Evolutionary conservation across 257 asterid species (phyloP).

Genomic region (Nicotiana benthamiana): DNA sequence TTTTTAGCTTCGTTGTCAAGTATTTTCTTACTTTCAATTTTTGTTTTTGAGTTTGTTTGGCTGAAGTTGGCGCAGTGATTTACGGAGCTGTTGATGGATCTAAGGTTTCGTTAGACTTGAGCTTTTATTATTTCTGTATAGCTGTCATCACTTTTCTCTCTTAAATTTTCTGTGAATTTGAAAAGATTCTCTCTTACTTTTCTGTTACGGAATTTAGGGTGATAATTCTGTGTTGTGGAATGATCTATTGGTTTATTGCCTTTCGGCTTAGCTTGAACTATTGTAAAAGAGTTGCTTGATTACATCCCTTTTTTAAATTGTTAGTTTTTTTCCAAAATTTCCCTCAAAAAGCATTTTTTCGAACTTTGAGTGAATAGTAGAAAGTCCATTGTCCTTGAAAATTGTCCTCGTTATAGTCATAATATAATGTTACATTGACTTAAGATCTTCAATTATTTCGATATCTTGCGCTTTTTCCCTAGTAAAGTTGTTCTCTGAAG

Average conservation of each 20-base stretch:
- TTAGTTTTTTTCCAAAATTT: not conserved
- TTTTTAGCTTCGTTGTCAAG: not conserved
- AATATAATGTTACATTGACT: not conserved
- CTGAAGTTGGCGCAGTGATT: not conserved
- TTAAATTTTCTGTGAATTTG: not conserved
- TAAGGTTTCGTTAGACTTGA: not conserved
- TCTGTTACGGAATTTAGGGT: not conserved
- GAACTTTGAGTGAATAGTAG: not conserved
- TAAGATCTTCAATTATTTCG: not conserved
- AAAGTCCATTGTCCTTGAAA: not conserved
- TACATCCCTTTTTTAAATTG: not conserved
- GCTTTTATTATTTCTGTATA: not conserved
- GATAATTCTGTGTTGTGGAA: not conserved
- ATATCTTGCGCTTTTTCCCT: not conserved
- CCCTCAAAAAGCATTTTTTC: not conserved
- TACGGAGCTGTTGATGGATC: not conserved
- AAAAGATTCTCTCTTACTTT: not conserved
- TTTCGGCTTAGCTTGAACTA: not conserved
- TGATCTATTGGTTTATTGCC: not conserved
- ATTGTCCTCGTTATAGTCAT: not conserved
- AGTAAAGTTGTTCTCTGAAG: not conserved
- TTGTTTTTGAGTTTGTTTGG: not conserved
- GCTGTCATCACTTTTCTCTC: not conserved
- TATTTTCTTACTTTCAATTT: not conserved
- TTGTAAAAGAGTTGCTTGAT: not conserved